Evolutionary conservation across 1,284 basidiomycete genomes (phyloP), one percentile per base, ranked within the genome.

Genomic region (Ceraceosorus bombacis): DNA sequence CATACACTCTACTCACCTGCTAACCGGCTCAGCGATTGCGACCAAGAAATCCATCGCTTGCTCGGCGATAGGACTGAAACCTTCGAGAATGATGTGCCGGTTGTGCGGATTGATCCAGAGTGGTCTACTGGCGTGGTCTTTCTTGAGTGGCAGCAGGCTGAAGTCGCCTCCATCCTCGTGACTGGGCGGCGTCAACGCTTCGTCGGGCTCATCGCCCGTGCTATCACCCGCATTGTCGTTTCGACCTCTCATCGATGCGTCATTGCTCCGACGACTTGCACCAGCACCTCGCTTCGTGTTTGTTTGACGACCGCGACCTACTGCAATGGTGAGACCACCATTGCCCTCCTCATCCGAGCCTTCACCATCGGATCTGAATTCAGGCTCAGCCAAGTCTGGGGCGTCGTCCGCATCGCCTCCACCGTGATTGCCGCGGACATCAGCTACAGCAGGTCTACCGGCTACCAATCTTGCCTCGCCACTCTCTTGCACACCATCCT

Each of bases 31-130:
- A 71, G 92, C 91, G 57, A 99, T 97, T 54, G 95, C 94, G 59
- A 95, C 90, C 49, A 98, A 82, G 73, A 99, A 98, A 78, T 99
- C 95, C 79, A 98, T 94, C 3, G 95, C 95, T 79, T 96, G 92
- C 72, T 94, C 90, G 38, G 95, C 94, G 62, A 98, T 91, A 1
- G 94, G 89, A 57, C 73, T 76, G 64, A 77, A 77, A 12, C 73
- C 75, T 51, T 77, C 75, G 36, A 77, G 60, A 43, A 76, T 77
- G 63, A 77, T 77, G 54, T 73, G 72, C 5, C 69, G 69, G 48
- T 76, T 71, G 60, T 76, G 72, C 3, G 75, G 74, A 9, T 69
- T 71, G 56, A 77, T 77, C 75, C 75, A 77, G 5, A 77, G 66
- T 10, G 75, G 75, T 0, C 75, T 60, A 43, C 69, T 69, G 10